These are phyloP conservation scores for Cicer chorassanicum DNA, from an alignment of 306 rosid species.

Conservation along the genomic window DNA sequence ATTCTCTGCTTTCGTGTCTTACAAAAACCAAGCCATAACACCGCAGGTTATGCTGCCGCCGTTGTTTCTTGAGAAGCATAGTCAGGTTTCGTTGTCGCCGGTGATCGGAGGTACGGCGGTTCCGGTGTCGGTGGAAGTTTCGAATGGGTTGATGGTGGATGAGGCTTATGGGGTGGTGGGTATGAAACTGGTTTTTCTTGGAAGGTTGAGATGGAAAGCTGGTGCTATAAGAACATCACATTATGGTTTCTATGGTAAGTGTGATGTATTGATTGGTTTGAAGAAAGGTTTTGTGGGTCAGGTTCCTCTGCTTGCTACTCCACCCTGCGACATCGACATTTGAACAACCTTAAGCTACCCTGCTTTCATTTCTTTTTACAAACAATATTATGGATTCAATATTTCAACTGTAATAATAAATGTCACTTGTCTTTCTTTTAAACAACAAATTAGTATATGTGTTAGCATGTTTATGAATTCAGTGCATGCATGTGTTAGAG, in stretches of 20 bases:
- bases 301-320: constrained; percentile 69
- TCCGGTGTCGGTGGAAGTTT: constrained; percentile 67
- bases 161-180: constrained; percentile 68
- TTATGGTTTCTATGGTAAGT: constrained; percentile 62
- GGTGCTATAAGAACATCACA: constrained; percentile 61
- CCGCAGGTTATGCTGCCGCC: constrained; percentile 70
- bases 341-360: constrained; percentile 31
- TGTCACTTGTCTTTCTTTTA: neutral
- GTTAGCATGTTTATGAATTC: too few species aligned
- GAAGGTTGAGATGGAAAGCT: constrained; percentile 80
- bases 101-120: constrained; percentile 69
- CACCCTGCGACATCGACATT: constrained; percentile 67
- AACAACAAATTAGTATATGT: too few species aligned
- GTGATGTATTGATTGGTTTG: constrained; percentile 70
- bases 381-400: neutral
- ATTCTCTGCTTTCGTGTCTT: constrained; percentile 61
- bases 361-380: neutral
- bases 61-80: constrained; percentile 49
- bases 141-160: constrained; percentile 62
- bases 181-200: constrained; percentile 63
- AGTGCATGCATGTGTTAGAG: too few species aligned
- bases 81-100: constrained; percentile 69
- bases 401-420: neutral
- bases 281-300: constrained; percentile 79
- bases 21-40: constrained; percentile 74